Evolutionary conservation across 306 rosid species (phyloP).

Genomic region (Amphicarpaea edgeworthii): DNA sequence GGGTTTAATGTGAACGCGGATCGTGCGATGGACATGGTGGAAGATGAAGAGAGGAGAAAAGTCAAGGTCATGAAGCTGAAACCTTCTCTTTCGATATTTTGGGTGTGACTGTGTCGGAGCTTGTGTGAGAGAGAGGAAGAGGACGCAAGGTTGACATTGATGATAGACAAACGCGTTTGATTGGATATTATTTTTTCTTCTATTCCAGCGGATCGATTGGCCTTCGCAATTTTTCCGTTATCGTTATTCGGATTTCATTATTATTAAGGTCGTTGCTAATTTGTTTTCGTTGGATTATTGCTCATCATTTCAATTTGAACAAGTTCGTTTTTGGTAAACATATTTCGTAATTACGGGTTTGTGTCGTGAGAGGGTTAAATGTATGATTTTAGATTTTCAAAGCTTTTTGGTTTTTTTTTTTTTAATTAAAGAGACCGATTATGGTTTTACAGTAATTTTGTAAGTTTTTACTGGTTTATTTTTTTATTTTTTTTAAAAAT

Average conservation of each 20-base stretch:
- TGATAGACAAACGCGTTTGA: conserved; percentile 5
- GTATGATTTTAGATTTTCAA: too few relatives aligned
- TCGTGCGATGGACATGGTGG: conserved; percentile 9
- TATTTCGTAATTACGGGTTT: background rate
- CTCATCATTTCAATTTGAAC: background rate
- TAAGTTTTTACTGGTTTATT: too few relatives aligned
- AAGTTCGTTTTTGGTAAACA: background rate
- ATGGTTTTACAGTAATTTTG: too few relatives aligned
- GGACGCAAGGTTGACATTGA: background rate
- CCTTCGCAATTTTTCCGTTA: background rate
- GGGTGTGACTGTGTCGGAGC: background rate
- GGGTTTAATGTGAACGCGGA: conserved; percentile 5
- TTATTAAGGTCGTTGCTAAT: background rate
- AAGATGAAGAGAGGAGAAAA: conserved; percentile 25
- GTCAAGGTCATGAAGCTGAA: conserved; percentile 44
- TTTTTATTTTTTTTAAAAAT: too few relatives aligned
- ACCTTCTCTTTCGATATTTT: conserved; percentile 1
- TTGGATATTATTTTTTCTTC: conserved; percentile 6
- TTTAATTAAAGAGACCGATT: too few relatives aligned
- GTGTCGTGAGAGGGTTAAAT: too few relatives aligned
- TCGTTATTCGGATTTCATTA: background rate
- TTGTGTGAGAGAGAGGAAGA: background rate
- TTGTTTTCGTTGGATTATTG: background rate
- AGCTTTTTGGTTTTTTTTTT: too few relatives aligned
- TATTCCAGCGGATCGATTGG: background rate